Base-by-base conservation (phyloP, 2,329 filamentous ascomycete genomes). In the Colletotrichum sp. region DNA sequence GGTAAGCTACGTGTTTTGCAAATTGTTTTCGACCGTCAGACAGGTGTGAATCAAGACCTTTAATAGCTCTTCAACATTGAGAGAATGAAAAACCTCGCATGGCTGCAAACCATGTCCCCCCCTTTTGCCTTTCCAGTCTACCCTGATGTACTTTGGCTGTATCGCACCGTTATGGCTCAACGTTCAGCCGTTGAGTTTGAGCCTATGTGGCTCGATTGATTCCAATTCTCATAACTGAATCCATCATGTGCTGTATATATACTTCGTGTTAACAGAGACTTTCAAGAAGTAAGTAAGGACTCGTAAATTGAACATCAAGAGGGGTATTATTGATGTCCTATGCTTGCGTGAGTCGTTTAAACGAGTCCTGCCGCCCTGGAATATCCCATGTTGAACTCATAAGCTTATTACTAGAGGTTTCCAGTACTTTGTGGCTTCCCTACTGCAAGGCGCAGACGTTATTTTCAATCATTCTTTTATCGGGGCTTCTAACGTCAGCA, bases 61-160 rank as follows among this genome's bases (percentile, higher is more conserved):
- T 5, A 8, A 49, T 12, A 5, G 10, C n/a, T 6, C n/a, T 49
- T 4, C 1, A 21, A 21, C 0, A 4, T 13, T 49, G 1, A 49
- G 1, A 13, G 2, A 49, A 44, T n/a, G 18, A 10, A 2, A 18
- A 10, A n/a, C 0, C 8, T n/a, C 4, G 8, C 0, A n/a, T n/a
- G 10, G 39, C 5, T 44, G 39, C 39, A 44, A 44, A 44, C 0
- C 39, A 44, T 26, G 4, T 24, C 3, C 8, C 16, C 8, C 1
- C 16, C 1, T 3, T 10, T 6, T 44, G 8, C 2, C 8, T 5
- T 44, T 44, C 16, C 16, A 44, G 4, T 44, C 1, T n/a, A 18
- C 18, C 16, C 2, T 18, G 18, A 44, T 44, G 5, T 6, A 10
- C 0, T 10, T 2, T 18, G 8, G 39, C 18, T 44, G 39, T 0